Percentiles rank a stretch among this genome's conserved stretches.
Evolutionary conservation across 495 filamentous ascomycete species (phyloP).

Genomic region (Paragyromitra xinjiangensis): DNA sequence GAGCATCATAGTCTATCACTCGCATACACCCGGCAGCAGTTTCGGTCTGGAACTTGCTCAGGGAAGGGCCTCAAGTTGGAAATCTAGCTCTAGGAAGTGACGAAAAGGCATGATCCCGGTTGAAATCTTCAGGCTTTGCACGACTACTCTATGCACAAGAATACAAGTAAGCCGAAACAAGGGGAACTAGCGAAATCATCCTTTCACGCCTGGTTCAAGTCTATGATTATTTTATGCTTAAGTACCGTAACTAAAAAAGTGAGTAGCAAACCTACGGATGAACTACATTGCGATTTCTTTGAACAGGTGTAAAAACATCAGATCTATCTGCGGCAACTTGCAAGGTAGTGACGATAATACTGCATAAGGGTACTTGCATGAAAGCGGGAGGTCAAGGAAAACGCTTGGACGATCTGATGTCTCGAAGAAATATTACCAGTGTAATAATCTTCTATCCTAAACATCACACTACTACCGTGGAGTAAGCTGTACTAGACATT

Average conservation of each 20-base stretch:
- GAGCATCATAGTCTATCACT: neutral
- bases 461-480: neutral
- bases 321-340: neutral
- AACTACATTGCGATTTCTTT: neutral
- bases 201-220: neutral
- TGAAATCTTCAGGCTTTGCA: too few species aligned
- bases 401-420: neutral
- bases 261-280: neutral
- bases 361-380: neutral
- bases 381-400: neutral
- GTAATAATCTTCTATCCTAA: neutral
- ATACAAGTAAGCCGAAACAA: too few species aligned
- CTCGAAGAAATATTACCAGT: neutral
- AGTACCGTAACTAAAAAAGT: neutral
- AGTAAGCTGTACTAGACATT: neutral
- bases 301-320: neutral
- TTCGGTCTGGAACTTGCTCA: too few species aligned
- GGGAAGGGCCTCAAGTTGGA: too few species aligned
- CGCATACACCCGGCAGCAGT: neutral
- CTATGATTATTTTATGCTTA: neutral
- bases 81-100: too few species aligned
- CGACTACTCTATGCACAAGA: neutral
- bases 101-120: too few species aligned
- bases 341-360: neutral
- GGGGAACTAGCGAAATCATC: neutral